These are phyloP conservation scores for Phaeosphaeriaceae sp. DNA, from an alignment of 2,329 filamentous ascomycete species.

Conservation along the genomic window DNA sequence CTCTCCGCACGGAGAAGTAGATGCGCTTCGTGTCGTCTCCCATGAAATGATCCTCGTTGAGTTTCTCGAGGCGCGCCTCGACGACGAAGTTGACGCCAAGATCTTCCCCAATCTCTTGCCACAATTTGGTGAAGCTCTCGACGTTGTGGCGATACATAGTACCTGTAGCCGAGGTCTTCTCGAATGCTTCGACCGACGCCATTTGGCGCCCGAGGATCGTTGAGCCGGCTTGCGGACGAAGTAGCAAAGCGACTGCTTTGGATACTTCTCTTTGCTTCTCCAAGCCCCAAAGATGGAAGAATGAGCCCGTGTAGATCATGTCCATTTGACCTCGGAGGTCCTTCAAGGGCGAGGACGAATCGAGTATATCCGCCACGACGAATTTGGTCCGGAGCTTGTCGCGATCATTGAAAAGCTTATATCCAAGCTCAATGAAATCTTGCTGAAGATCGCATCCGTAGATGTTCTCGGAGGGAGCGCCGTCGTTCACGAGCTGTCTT, in stretches of 20 bases:
- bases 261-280: conserved; percentile 42
- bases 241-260: conserved; percentile 41
- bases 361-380: conserved; percentile 60
- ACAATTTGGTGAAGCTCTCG: conserved; percentile 46
- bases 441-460: conserved; percentile 50
- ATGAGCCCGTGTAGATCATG: conserved; percentile 51
- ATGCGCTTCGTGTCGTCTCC: conserved; percentile 26
- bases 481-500: conserved; percentile 49
- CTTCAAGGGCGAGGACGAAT: conserved; percentile 33
- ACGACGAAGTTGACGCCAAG: conserved; percentile 37
- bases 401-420: conserved; percentile 40
- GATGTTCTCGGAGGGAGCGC: conserved; percentile 49
- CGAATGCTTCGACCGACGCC: conserved; percentile 41
- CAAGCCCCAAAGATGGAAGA: conserved; percentile 53
- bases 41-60: conserved; percentile 13
- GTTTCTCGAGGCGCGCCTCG: conserved; percentile 20
- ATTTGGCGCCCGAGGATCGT: conserved; percentile 64
- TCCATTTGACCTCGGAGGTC: conserved; percentile 42
- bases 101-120: conserved; percentile 47
- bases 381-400: conserved; percentile 58
- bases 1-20: conserved; percentile 28
- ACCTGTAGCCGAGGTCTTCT: conserved; percentile 21
- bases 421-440: conserved; percentile 64
- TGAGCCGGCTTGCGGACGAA: conserved; percentile 51
- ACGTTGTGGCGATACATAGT: conserved; percentile 44